Conservation (phyloP, 2,329 filamentous ascomycete species). For the Epichloe sylvatica region DNA sequence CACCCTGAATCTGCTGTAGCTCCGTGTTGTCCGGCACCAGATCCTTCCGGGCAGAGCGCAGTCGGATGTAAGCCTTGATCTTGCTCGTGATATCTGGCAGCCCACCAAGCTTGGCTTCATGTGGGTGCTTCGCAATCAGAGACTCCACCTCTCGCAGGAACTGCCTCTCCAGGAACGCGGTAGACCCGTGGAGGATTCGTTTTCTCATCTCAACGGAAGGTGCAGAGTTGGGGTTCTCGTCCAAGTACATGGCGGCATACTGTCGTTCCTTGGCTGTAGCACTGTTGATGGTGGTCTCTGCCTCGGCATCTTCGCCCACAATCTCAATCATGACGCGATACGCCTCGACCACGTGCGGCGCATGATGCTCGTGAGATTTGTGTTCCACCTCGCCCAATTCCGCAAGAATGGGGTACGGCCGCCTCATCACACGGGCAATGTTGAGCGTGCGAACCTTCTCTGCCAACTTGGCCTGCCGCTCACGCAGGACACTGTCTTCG, state of each 20-base stretch:
- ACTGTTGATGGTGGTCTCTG: conserved; percentile 44
- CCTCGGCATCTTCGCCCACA: conserved; percentile 54
- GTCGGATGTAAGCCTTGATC: conserved; percentile 79
- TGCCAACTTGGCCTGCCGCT: conserved; percentile 72
- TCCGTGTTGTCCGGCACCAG: conserved; percentile 69
- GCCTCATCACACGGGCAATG: conserved; percentile 49
- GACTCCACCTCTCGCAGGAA: conserved; percentile 68
- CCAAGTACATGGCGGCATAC: conserved; percentile 63
- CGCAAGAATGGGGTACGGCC: conserved; percentile 58
- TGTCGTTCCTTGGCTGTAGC: conserved; percentile 59
- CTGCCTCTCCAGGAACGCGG: conserved; percentile 63
- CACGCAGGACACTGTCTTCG: conserved; percentile 63
- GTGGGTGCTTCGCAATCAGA: conserved; percentile 67
- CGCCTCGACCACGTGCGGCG: conserved; percentile 63
- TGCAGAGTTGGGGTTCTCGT: conserved; percentile 53
- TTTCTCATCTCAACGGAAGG: conserved; percentile 57
- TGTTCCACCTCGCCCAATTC: conserved; percentile 64
- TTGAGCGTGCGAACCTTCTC: conserved; percentile 72
- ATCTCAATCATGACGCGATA: conserved; percentile 73
- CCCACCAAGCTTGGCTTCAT: conserved; percentile 80
- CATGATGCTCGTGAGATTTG: conserved; percentile 54
- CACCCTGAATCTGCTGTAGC: conserved; percentile 64
- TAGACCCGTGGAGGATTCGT: conserved; percentile 66
- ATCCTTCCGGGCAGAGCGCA: conserved; percentile 68
- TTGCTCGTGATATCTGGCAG: conserved; percentile 80